phyloP scores from a whole-genome alignment of 768 basidiomycete genomes.

The Amanita rimosa region DNA sequence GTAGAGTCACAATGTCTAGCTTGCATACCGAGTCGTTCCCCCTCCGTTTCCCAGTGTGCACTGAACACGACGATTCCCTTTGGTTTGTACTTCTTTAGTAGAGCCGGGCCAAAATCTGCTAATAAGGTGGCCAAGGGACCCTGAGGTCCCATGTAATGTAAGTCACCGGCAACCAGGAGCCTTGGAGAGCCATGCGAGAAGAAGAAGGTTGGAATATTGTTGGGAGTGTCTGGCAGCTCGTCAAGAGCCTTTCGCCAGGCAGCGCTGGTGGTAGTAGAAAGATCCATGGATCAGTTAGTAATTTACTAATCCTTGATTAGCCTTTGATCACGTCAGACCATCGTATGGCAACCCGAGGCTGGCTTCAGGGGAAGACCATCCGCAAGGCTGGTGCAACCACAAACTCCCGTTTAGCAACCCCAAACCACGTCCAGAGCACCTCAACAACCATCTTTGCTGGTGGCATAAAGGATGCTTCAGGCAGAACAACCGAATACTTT shows the following conservation, averaged over 20 bases:
- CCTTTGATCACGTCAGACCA: not conserved
- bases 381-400: constrained; percentile 47
- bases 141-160: constrained; percentile 30
- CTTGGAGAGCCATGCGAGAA: constrained; percentile 58
- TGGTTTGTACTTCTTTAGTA: constrained; percentile 63
- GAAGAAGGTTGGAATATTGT: constrained; percentile 67
- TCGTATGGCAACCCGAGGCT: constrained; percentile 22
- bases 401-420: constrained; percentile 51
- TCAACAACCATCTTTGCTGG: constrained; percentile 70
- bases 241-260: constrained; percentile 45
- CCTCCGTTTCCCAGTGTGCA: constrained; percentile 69
- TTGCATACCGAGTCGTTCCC: constrained; percentile 41
- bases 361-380: constrained; percentile 69
- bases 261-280: constrained; percentile 9
- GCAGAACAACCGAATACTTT: constrained; percentile 71
- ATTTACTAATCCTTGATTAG: no score
- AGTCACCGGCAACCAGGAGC: constrained; percentile 26
- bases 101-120: constrained; percentile 48
- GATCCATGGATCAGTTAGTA: not conserved
- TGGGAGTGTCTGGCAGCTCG: constrained; percentile 40
- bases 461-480: constrained; percentile 80
- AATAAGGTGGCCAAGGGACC: constrained; percentile 51
- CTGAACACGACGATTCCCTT: constrained; percentile 76
- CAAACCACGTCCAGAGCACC: constrained; percentile 59
- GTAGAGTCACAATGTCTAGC: not conserved